Evolutionary conservation across 108 stramenopile species (phyloP), one percentile per base, ranked within the genome.

Genomic region (Parietichytrium sp.): DNA sequence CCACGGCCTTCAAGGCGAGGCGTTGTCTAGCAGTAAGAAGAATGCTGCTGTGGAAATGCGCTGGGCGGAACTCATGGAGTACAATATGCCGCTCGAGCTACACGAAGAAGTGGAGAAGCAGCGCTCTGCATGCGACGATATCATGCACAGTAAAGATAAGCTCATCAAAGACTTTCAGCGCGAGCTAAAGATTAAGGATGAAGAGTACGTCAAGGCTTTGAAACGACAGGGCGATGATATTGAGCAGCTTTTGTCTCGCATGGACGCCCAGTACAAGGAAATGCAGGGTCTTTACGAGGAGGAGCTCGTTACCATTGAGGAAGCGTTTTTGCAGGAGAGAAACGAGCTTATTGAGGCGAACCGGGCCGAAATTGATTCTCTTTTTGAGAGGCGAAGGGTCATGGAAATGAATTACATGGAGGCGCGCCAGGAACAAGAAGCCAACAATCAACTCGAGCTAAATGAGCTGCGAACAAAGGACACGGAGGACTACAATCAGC

Each of bases 161-260:
- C 85, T 91, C 12, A 89, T 89, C 36, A 47, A 47, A 16, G 89
- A 89, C 49, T 91, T 91, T 10, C 87, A 89, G 87, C 61, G 79
- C 4, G 89, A 91, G 86, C 89, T 91, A 7, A 87, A 87, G 42
- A 55, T 48, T 25, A 91, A 91, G 83, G 91, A 91, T 83, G 91
- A 91, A 79, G 90, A 91, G 87, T 91, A 91, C 86, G 91, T 91
- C 51, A 87, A 87, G 85, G 83, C 90, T 12, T 85, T 91, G 26
- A 84, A 89, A 78, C 85, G 84, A 72, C 90, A 91, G 83, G 83
- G 84, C 10, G 87, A 84, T n/a, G 90, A 91, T 52, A 82, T 90
- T 31, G 89, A 90, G n/a, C 78, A 86, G 82, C 88, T 91, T 47
- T 55, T 91, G 23, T 29, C 30, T 54, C 77, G 86, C 27, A 91